A percentile compares a stretch with the other conserved stretches of the same genome.
Conservation (phyloP, 83 land plant species). For the Thuja plicata region DNA sequence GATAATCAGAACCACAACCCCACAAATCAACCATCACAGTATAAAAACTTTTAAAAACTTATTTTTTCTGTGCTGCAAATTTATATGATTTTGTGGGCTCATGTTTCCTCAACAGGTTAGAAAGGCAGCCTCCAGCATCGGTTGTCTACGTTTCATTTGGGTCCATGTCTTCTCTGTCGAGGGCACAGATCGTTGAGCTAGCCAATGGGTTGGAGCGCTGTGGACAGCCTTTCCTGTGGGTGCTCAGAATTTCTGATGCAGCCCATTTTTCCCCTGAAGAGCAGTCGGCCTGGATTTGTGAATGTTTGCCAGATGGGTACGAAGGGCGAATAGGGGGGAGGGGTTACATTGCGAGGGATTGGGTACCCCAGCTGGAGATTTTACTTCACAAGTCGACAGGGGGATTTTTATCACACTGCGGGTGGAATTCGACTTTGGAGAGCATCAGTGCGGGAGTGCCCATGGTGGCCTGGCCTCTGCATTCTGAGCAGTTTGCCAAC, state of each 20-base stretch:
- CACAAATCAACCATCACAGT: too few species aligned
- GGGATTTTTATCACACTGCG: conserved; percentile 7
- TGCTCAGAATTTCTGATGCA: conserved; percentile 26
- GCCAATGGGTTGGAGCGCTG: conserved; percentile 44
- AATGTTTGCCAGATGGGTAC: conserved; percentile 45
- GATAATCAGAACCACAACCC: too few species aligned
- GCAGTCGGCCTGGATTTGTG: conserved; percentile 16
- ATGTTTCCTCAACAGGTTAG: conserved; percentile 42
- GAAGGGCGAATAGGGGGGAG: conserved; percentile 24
- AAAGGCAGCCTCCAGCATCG: conserved; percentile 26
- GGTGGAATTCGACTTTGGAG: too few species aligned
- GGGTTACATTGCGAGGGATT: conserved; percentile 35
- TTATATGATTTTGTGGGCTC: neutral
- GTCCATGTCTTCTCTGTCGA: conserved; percentile 42
- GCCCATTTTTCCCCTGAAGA: conserved; percentile 1
- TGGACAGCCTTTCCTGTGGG: conserved; percentile 29
- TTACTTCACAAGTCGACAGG: conserved; percentile 22
- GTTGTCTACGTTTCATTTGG: conserved; percentile 61
- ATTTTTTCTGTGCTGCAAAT: too few species aligned
- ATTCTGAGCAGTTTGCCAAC: too few species aligned
- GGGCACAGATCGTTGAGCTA: conserved; percentile 35
- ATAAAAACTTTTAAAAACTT: too few species aligned
- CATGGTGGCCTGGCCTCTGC: too few species aligned
- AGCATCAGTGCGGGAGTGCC: too few species aligned
- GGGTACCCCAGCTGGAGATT: conserved; percentile 59